Evolutionary conservation across 805 yeast species (phyloP).

Genomic region (Kodamaea leandrae): DNA sequence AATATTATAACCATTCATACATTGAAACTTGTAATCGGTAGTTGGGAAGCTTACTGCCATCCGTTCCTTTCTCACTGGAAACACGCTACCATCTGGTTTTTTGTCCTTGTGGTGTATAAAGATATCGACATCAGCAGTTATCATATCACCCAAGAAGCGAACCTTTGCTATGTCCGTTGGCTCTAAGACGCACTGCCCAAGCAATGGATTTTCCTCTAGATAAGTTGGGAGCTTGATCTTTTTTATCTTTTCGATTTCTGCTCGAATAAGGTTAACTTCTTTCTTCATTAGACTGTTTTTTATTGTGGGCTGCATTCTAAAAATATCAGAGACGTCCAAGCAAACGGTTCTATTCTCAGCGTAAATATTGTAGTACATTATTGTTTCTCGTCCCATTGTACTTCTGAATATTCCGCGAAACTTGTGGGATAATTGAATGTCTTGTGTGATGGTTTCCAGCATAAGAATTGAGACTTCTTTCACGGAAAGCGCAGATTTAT

Average conservation of each 20-base stretch:
- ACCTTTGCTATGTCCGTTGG: constrained; percentile 6
- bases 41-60: constrained; percentile 4
- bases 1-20: constrained; percentile 7
- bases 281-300: not conserved
- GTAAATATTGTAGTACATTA: constrained; percentile 7
- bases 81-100: not conserved
- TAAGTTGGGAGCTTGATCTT: not conserved
- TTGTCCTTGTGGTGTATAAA: constrained; percentile 2
- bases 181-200: constrained; percentile 2
- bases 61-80: not conserved
- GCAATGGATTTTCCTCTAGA: not conserved
- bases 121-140: constrained; percentile 4
- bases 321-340: constrained; percentile 1
- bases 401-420: not conserved
- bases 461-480: no score
- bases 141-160: constrained; percentile 5
- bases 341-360: constrained; percentile 7
- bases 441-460: no score
- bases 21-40: constrained; percentile 4
- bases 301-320: not conserved
- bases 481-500: no score
- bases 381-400: not conserved
- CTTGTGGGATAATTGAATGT: no score
- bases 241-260: constrained; percentile 1
- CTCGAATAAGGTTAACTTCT: not conserved